Conservation (phyloP, 2,329 filamentous ascomycete species). For the Aspergillus amoenus region DNA sequence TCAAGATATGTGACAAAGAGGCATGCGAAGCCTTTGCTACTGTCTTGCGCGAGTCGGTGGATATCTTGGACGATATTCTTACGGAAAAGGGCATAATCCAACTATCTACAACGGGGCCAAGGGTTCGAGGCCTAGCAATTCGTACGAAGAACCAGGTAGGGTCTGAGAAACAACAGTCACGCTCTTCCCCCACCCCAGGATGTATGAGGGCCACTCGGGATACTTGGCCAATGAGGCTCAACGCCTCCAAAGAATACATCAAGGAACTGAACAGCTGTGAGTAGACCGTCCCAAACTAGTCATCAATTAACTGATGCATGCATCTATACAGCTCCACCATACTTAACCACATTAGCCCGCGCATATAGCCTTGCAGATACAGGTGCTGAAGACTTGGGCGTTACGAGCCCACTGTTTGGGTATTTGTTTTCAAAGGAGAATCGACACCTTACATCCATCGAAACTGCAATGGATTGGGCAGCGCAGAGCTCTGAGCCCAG, state of each 20-base stretch:
- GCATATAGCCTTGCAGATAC: not conserved
- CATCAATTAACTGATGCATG: not conserved
- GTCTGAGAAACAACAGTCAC: too few species aligned
- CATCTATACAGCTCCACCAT: not conserved
- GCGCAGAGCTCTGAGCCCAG: too few species aligned
- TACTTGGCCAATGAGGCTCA: not conserved
- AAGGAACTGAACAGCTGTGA: not conserved
- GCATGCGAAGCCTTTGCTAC: conserved; percentile 2
- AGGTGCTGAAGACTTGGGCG: not conserved
- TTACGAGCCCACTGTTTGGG: not conserved
- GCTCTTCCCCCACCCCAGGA: too few species aligned
- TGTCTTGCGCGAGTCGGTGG: not conserved
- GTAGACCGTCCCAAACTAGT: not conserved
- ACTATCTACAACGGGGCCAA: not conserved
- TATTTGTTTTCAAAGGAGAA: not conserved
- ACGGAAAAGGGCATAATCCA: not conserved
- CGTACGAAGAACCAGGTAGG: too few species aligned
- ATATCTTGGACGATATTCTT: not conserved
- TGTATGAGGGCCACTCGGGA: not conserved
- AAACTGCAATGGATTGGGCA: too few species aligned
- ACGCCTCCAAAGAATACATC: not conserved
- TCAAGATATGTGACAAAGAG: not conserved
- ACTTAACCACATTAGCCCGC: not conserved
- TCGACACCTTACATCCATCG: not conserved
- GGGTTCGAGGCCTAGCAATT: too few species aligned